Base-by-base conservation (phyloP, 2,329 filamentous ascomycete genomes). In the Pseudogymnoascus sp. region DNA sequence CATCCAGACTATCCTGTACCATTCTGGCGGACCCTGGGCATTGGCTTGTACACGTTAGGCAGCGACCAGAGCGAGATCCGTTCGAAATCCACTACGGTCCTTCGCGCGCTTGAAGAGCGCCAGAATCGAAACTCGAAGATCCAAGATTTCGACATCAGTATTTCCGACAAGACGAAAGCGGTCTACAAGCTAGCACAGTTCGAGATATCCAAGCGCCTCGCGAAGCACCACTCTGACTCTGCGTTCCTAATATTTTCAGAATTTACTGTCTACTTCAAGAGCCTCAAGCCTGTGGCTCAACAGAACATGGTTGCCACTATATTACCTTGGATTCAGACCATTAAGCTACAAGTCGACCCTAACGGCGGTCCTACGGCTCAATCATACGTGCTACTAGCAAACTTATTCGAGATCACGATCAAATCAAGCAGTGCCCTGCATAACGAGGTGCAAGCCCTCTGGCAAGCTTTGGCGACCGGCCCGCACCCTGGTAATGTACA, bases 101-200 rank as follows among this genome's bases (percentile, higher is more conserved):
- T 99, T 11, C 85, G 92, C 42, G 87, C 86, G 0, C 79, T 97
- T 1, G 95, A 97, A 75, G 87, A 92, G 68, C 85, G 91, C 23
- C 90, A 95, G 67, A 85, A 88, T 67, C 89, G 90, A 68, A 95
- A 86, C 67, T 96, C 93, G 1, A 96, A 96, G 72, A 86, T 99
- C 6, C 91, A 96, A 72, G 95, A 99, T 73, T 96, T 97, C 64
- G 95, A 99, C 71, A 97, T 99, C 70, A 97, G 93, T 73, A 95
- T 99, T 64, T 96, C 93, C 0, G 96, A 99, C 77, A 97, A 97
- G 77, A 99, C 96, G 0, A 96, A 96, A 68, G 93, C 93, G 0
- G 93, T 99, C 2, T 99, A 97, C 77, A 99, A 99, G 77, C 81
- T 96, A 50, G 95, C 96, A 0, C 95, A 99, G 72, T 97, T 97